Evolutionary conservation across 768 basidiomycete species (phyloP).

Genomic region (Thelephora aurantiotincta): DNA sequence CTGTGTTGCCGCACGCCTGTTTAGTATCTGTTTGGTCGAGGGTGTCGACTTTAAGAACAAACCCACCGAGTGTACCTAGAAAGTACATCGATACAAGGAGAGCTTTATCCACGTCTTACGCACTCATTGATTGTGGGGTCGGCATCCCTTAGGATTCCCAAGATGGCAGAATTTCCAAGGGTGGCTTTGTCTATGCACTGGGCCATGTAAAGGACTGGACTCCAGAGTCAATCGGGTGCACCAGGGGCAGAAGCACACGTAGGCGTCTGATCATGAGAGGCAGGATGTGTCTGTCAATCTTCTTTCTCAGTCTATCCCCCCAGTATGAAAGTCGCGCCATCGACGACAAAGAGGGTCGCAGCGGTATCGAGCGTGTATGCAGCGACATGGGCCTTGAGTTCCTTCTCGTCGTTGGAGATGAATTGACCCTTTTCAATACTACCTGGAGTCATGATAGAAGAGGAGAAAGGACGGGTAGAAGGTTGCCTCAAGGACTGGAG

Average conservation of each 20-base stretch:
- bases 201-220: conserved; percentile 28
- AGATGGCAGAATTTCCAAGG: conserved; percentile 48
- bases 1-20: conserved; percentile 42
- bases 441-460: too few relatives aligned
- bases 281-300: conserved; percentile 55
- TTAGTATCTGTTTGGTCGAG: background rate
- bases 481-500: too few relatives aligned
- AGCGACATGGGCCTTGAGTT: conserved; percentile 15
- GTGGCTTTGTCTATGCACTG: conserved; percentile 74
- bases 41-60: background rate
- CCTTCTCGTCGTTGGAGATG: too few relatives aligned
- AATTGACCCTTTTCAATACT: too few relatives aligned
- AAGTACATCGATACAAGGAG: background rate
- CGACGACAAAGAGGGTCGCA: conserved; percentile 38
- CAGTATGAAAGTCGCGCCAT: conserved; percentile 31
- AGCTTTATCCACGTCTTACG: conserved; percentile 8
- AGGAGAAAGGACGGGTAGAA: too few relatives aligned
- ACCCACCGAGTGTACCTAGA: conserved; percentile 51
- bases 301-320: conserved; percentile 39
- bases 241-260: background rate
- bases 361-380: conserved; percentile 45
- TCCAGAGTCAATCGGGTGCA: background rate
- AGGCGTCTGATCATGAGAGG: conserved; percentile 56
- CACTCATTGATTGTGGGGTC: conserved; percentile 56
- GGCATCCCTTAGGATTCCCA: conserved; percentile 57